Evolutionary conservation across 768 basidiomycete species (phyloP), one percentile per base, ranked within the genome.

Genomic region (Suillus decipiens): DNA sequence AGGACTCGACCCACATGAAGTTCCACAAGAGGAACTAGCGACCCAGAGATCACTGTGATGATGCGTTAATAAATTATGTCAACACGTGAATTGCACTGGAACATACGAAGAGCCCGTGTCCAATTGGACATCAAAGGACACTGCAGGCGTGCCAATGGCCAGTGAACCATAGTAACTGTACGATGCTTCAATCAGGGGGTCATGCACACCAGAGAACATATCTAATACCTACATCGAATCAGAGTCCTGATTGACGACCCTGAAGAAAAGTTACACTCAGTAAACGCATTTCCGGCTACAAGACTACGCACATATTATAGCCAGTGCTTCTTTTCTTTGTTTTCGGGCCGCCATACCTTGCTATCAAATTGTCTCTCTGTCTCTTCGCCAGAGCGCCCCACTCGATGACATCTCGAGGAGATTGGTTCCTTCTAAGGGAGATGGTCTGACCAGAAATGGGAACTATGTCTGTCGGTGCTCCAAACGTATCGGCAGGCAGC

Each of bases 211-310:
- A 5, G 34, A 28, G 10, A 63, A 59, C 2, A 53, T 28, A 33
- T 53, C 8, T 15, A 43, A 33, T 28, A 68, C 80, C 57, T 68
- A 86, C 87, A 82, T 85, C 11, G 89, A 87, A 73, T 93, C 91
- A 15, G 77, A 72, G 42, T 81, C 80, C 73, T 92, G 88, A 68
- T 90, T 86, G 19, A 82, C 80, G 17, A 90, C 72, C 57, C 89
- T 92, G 66, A 24, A 41, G 5, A 17, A 15, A 37, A 39, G 42
- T 45, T n/a, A 10, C 33, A 6, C 15, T 41, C 15, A 9, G 42
- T 70, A 28, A 71, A 63, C 45, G 54, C 3, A 47, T 36, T 34
- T 22, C 43, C 11, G 12, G 15, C 19, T 24, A 34, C 48, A 22
- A 60, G 57, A 39, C 33, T 22, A 74, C 82, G 19, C 63, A 86